Conservation (phyloP, 805 yeast species). For the Kodamaea fukazawae region DNA sequence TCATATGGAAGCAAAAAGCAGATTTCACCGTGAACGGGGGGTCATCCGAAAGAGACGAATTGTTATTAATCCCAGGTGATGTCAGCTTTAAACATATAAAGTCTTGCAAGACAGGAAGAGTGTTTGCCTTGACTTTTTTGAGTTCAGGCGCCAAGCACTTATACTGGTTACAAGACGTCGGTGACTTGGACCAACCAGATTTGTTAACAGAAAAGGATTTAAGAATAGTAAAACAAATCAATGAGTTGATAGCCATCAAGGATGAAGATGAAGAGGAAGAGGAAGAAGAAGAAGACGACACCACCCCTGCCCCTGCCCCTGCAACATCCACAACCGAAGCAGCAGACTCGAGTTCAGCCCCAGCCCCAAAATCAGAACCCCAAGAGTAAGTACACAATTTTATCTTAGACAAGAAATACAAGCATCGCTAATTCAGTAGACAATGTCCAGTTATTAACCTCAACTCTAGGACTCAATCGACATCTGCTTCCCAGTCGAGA, state of each 20-base stretch:
- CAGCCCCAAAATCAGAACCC: constrained; percentile 1
- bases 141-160: constrained; percentile 59
- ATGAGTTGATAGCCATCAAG: constrained; percentile 44
- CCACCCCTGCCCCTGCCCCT: neutral
- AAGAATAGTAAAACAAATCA: constrained; percentile 46
- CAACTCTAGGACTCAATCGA: neutral
- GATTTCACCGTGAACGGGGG: constrained; percentile 39
- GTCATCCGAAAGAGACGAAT: constrained; percentile 51
- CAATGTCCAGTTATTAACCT: neutral
- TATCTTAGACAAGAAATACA: neutral
- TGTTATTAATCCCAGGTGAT: constrained; percentile 81
- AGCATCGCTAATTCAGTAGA: neutral
- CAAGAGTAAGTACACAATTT: constrained; percentile 2
- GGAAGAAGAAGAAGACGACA: constrained; percentile 15
- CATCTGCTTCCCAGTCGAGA: neutral
- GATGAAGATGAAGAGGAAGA: constrained; percentile 33
- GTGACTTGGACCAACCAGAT: constrained; percentile 57
- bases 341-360: too few relatives aligned
- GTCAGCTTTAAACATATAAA: constrained; percentile 70
- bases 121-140: constrained; percentile 62
- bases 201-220: constrained; percentile 60
- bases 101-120: constrained; percentile 75
- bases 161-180: constrained; percentile 77
- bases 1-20: constrained; percentile 70
- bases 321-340: too few relatives aligned